These are phyloP conservation scores for Graphilbum ipis-grandicollis DNA, from an alignment of 2,329 filamentous ascomycete species.

Conservation along the genomic window DNA sequence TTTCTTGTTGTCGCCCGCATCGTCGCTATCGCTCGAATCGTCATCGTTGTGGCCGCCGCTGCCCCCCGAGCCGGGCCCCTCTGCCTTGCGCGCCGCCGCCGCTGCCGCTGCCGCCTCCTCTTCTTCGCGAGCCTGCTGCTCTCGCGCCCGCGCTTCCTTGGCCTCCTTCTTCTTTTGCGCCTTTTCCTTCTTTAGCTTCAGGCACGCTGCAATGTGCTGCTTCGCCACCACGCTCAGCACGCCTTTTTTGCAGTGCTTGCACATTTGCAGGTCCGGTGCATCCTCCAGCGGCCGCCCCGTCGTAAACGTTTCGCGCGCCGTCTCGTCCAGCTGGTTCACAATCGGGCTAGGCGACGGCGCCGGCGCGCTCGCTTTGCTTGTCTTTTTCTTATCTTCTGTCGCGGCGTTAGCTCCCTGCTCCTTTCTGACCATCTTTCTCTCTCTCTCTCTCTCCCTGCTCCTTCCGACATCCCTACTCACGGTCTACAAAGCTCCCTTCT, in stretches of 20 bases:
- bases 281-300: slow-evolving; percentile 73
- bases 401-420: not conserved
- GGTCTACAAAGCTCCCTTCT: slow-evolving; percentile 45
- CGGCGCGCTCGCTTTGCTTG: slow-evolving; percentile 23
- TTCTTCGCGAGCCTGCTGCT: slow-evolving; percentile 39
- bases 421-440: too few species aligned
- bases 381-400: slow-evolving; percentile 34
- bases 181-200: slow-evolving; percentile 72
- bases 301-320: slow-evolving; percentile 59
- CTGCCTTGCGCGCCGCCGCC: slow-evolving; percentile 4
- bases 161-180: slow-evolving; percentile 62
- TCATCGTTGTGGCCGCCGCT: not conserved
- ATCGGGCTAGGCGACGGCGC: slow-evolving; percentile 34
- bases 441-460: too few species aligned
- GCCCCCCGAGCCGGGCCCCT: slow-evolving; percentile 10
- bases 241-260: slow-evolving; percentile 89
- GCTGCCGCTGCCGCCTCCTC: slow-evolving; percentile 24
- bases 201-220: slow-evolving; percentile 66
- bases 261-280: slow-evolving; percentile 59
- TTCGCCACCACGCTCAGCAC: slow-evolving; percentile 59
- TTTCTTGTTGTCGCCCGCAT: slow-evolving; percentile 19
- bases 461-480: slow-evolving; percentile 28
- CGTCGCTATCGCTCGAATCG: not conserved
- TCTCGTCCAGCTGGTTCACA: slow-evolving; percentile 56
- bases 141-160: slow-evolving; percentile 48